Evolutionary conservation across 345 rosid species (phyloP).

Genomic region (Balakata baccata): DNA sequence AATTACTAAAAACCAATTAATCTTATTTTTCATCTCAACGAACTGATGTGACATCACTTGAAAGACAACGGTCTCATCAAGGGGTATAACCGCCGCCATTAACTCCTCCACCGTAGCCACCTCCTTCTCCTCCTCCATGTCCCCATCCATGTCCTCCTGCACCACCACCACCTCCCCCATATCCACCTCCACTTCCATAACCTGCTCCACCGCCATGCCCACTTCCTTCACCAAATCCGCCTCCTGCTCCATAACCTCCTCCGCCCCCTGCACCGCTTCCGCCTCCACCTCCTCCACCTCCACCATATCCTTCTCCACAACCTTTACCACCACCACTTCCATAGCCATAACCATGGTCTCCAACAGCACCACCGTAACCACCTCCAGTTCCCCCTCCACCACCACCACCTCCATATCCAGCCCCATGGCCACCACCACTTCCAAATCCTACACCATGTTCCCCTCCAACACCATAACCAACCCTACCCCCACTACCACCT

Average conservation of each 20-base stretch:
- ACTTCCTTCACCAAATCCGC: background rate
- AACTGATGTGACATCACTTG: too few species aligned
- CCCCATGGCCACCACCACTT: conserved; percentile 22
- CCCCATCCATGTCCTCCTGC: conserved; percentile 12
- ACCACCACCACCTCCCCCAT: background rate
- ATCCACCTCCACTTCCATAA: background rate
- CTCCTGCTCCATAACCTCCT: conserved; percentile 33
- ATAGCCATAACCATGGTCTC: conserved; percentile 25
- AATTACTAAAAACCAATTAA: too few species aligned
- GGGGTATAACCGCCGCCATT: conserved; percentile 41
- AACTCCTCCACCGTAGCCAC: conserved; percentile 34
- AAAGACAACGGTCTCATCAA: conserved; percentile 17
- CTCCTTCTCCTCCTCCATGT: conserved; percentile 40
- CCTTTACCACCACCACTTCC: conserved; percentile 28
- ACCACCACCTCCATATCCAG: conserved; percentile 26
- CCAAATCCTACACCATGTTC: conserved; percentile 18
- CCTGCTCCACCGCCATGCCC: background rate
- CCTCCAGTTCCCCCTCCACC: conserved; percentile 23
- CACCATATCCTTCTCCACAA: conserved; percentile 19
- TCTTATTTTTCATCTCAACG: too few species aligned
- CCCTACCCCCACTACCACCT: conserved; percentile 27
- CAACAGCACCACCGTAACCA: conserved; percentile 31
- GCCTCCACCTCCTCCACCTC: conserved; percentile 39
- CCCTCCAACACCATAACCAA: conserved; percentile 20
- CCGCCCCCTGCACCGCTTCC: conserved; percentile 34